Base-by-base conservation (phyloP, 306 rosid genomes). In the Lablab purpureus region DNA sequence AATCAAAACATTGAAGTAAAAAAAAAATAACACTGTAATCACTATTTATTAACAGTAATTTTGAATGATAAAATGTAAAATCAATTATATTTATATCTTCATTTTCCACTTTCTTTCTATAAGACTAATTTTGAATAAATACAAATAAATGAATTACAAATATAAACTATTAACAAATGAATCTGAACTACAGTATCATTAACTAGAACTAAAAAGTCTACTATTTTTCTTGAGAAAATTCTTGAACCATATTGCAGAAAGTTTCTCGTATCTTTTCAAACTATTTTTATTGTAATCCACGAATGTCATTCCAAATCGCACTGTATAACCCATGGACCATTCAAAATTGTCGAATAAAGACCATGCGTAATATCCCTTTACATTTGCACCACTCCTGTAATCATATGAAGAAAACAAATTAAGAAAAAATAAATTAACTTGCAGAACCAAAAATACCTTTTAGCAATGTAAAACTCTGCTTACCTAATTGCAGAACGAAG, bases 311-410 rank as follows among this genome's bases (percentile, higher is more conserved):
- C 97, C 92, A 54, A 88, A 91, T 2, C 91, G 81, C 2, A 76
- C 64, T 0, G 83, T 74, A 12, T 81, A 91, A 2, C 97, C 97
- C 0, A 30, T 63, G 0, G 19, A 21, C 97, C 97, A 91, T 77
- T 91, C 94, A 50, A 86, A 89, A 47, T 85, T 87, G 43, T 91
- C 94, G 14, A 88, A 55, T 49, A 91, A 69, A 0, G 92, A 86
- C 97, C 97, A 91, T 72, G 88, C 80, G 46, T 83, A 91, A 21
- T 88, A 89, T 0, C 94, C 94, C 11, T 78, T 85, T 10, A 91
- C 94, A 6, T 85, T 89, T 2, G 60, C 90, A 0, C 97, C 94
- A 56, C 62, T 19, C 83, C 92, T 88, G 66, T 22, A 12, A 74
- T 11, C 9, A 49, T 11, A 5, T 6, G 19, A 30, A 41, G 1